These are phyloP conservation scores for Myxozyma mucilagina DNA, from an alignment of 805 yeast genomes.

Conservation along the genomic window DNA sequence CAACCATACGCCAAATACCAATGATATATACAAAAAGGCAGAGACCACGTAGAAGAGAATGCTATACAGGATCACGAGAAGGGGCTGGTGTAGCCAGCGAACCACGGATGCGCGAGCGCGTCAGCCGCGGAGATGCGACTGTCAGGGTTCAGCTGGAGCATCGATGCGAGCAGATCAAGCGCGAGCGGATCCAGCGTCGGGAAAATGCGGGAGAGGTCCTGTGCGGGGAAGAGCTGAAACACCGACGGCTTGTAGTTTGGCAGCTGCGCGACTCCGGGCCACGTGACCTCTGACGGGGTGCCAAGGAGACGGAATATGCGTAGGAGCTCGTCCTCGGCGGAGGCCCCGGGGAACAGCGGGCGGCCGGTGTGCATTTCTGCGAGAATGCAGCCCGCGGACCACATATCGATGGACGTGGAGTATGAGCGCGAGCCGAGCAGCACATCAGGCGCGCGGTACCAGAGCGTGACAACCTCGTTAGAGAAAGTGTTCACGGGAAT, in stretches of 20 bases:
- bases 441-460: conserved; percentile 99
- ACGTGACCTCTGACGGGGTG: conserved; percentile 90
- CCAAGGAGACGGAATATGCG: conserved; percentile 93
- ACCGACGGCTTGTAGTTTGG: conserved; percentile 85
- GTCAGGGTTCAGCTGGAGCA: conserved; percentile 57
- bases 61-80: too few relatives aligned
- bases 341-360: conserved; percentile 93
- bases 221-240: too few relatives aligned
- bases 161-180: conserved; percentile 60
- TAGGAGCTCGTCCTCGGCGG: conserved; percentile 91
- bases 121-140: conserved; percentile 53
- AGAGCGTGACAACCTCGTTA: conserved; percentile 94
- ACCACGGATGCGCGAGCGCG: conserved; percentile 71
- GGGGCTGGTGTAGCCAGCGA: conserved; percentile 53
- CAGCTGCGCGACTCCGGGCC: conserved; percentile 94
- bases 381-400: conserved; percentile 98
- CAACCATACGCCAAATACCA: too few relatives aligned
- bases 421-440: conserved; percentile 91
- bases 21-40: too few relatives aligned
- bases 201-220: conserved; percentile 82
- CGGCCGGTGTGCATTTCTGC: conserved; percentile 99
- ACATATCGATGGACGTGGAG: conserved; percentile 94
- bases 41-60: too few relatives aligned
- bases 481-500: conserved; percentile 97
- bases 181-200: conserved; percentile 81